These are phyloP conservation scores for Salix brachista DNA, from an alignment of 345 rosid species.

Conservation along the genomic window DNA sequence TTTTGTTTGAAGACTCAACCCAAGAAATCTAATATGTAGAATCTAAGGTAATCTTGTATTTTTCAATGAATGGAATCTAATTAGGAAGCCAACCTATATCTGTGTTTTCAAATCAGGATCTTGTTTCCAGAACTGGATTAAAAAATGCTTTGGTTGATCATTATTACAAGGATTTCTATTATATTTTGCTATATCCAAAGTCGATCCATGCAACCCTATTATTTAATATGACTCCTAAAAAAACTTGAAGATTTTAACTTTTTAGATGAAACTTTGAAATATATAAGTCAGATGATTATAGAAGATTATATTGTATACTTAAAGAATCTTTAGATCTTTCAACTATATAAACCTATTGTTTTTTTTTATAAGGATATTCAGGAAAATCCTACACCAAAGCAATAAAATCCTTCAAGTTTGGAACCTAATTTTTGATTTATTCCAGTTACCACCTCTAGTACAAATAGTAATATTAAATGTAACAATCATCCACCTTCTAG, in stretches of 20 bases:
- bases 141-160: slow-evolving; percentile 25
- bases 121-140: slow-evolving; percentile 33
- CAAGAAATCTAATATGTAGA: too few species aligned
- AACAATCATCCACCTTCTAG: too few species aligned
- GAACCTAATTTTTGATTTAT: too few species aligned
- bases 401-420: too few species aligned
- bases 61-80: slow-evolving; percentile 32
- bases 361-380: too few species aligned
- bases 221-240: slow-evolving; percentile 27
- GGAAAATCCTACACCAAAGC: too few species aligned
- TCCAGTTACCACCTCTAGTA: too few species aligned
- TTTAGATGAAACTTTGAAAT: slow-evolving; percentile 49
- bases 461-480: too few species aligned
- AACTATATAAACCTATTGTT: too few species aligned
- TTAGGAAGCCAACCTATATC: slow-evolving; percentile 39
- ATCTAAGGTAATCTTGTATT: too few species aligned
- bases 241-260: slow-evolving; percentile 61
- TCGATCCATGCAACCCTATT: slow-evolving; percentile 10
- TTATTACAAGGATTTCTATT: slow-evolving; percentile 30
- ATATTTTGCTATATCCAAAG: slow-evolving; percentile 20
- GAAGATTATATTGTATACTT: slow-evolving; percentile 66
- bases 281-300: slow-evolving; percentile 58
- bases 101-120: slow-evolving; percentile 36
- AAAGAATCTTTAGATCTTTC: slow-evolving; percentile 61
- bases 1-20: too few species aligned